These are phyloP conservation scores for Fomitopsis pinicola DNA, from an alignment of 1,284 basidiomycete genomes.

Conservation along the genomic window DNA sequence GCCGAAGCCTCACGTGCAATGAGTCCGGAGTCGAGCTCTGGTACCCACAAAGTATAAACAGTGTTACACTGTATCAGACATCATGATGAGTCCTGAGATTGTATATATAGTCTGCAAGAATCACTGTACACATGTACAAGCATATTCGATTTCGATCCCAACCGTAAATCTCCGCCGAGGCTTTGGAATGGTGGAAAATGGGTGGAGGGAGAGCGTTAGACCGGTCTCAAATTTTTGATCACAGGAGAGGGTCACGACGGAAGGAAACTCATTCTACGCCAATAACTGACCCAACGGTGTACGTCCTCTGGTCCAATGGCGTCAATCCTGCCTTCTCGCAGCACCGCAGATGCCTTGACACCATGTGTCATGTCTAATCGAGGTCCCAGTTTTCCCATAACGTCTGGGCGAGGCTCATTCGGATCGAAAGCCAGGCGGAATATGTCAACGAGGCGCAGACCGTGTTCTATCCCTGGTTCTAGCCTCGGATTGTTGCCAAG, in stretches of 20 bases:
- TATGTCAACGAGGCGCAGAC: background rate
- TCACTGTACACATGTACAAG: no score
- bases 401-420: background rate
- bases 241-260: background rate
- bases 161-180: no score
- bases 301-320: background rate
- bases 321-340: background rate
- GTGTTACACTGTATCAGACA: no score
- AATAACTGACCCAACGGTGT: background rate
- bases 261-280: background rate
- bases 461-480: background rate
- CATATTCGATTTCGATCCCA: no score
- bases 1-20: no score
- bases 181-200: no score
- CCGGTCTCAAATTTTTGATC: slow-evolving; percentile 1
- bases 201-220: no score
- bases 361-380: background rate
- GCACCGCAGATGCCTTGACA: background rate
- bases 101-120: no score
- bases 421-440: background rate
- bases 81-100: no score
- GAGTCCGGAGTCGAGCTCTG: no score
- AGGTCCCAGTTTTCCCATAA: background rate
- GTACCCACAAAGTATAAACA: no score
- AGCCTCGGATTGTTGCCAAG: background rate